Percentiles rank a stretch among this genome's conserved stretches.
Evolutionary conservation across 78 protist genomes (phyloP).

Genomic region (Dictyostelium discoideum): DNA sequence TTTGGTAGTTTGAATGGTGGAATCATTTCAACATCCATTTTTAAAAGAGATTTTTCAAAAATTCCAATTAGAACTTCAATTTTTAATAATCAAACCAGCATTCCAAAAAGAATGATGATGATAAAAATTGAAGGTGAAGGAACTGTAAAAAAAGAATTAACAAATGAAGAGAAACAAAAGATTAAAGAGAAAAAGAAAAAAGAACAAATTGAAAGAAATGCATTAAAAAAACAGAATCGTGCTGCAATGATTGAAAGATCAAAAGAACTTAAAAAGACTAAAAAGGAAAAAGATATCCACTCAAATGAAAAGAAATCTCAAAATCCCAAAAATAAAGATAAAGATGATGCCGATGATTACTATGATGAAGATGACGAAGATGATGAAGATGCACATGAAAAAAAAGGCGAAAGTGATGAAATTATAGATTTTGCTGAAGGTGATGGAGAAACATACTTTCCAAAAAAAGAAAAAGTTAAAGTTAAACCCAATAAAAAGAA

Average conservation of each 20-base stretch:
- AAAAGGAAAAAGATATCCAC: constrained; percentile 35
- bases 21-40: not conserved
- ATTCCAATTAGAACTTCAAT: not conserved
- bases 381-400: not conserved
- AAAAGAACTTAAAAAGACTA: not conserved
- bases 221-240: constrained; percentile 48
- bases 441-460: not conserved
- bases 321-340: not conserved
- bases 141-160: not conserved
- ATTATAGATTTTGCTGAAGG: not conserved
- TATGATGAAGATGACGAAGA: not conserved
- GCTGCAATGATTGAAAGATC: constrained; percentile 43
- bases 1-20: not conserved
- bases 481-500: constrained; percentile 46
- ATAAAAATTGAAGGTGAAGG: not conserved
- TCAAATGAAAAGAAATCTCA: constrained; percentile 16
- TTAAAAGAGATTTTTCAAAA: not conserved
- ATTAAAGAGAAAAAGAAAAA: not conserved
- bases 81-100: not conserved
- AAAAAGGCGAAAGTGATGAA: not conserved
- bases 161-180: constrained; percentile 13
- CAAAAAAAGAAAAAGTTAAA: constrained; percentile 22
- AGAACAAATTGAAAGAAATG: constrained; percentile 7
- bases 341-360: not conserved
- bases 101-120: constrained; percentile 8